Evolutionary conservation across 148 eudicot genomes (phyloP), one percentile per base, ranked within the genome.

Genomic region (Fagopyrum homotropicum): DNA sequence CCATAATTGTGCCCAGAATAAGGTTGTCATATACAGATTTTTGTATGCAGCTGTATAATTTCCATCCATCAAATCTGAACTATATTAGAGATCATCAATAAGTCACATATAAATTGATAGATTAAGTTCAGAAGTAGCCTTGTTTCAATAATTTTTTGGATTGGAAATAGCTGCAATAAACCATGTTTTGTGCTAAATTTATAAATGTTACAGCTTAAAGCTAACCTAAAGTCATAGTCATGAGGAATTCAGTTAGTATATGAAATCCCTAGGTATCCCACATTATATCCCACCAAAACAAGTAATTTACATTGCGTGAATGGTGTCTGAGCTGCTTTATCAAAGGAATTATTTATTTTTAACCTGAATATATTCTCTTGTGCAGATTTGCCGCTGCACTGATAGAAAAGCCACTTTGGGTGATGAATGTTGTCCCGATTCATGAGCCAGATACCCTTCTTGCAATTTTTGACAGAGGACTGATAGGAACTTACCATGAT

Each of bases 371-470:
- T 63, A 5, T 43, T 0, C 30, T 49, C 45, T n/a, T 59, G 9
- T 80, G 52, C 91, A 95, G 99, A 76, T 95, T 92, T 77, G 99
- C 99, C 74, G 88, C 94, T 59, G 91, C 91, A 12, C 89, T 95
- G 64, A 78, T 85, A 66, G 75, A 86, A 70, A 84, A 54, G 81
- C 94, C 98, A 8, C 45, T 95, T 26, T 95, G 98, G 99, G 94
- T 92, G 69, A 92, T 95, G 97, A 95, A 95, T 82, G 88, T 92
- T 45, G 82, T 95, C 54, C 99, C 98, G n/a, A 70, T 88, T 72
- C 81, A 89, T 70, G 91, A 83, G 26, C 86, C 90, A 4, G 97
- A 95, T 77, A 92, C 97, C 16, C 87, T 95, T 73, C 73, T 89
- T 52, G 78, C 89, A 55, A 95, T 95, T 45, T 95, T 85, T 45